phyloP scores from a whole-genome alignment of 2,329 filamentous ascomycete species.

The Acephala macrosclerotiorum region DNA sequence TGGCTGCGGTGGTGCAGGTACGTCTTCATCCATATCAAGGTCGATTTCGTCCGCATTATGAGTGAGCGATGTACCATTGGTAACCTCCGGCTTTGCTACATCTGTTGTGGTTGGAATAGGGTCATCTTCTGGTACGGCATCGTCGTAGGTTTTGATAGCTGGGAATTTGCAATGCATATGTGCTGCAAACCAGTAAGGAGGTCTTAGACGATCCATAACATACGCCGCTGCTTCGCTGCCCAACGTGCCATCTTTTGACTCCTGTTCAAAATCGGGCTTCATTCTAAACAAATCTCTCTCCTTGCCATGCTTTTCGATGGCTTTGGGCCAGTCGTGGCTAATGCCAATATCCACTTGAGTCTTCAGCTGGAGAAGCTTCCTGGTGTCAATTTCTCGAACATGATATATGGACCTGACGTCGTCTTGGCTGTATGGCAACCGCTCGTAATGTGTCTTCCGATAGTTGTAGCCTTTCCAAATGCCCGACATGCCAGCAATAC shows the following conservation, averaged over 20 bases:
- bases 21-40: slow-evolving; percentile 64
- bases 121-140: slow-evolving; percentile 31
- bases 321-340: slow-evolving; percentile 95
- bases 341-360: slow-evolving; percentile 90
- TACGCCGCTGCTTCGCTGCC: slow-evolving; percentile 82
- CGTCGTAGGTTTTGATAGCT: slow-evolving; percentile 67
- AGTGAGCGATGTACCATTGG: slow-evolving; percentile 15
- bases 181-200: slow-evolving; percentile 90
- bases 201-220: slow-evolving; percentile 82
- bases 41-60: slow-evolving; percentile 75
- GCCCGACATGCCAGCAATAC: slow-evolving; percentile 89
- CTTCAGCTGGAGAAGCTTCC: slow-evolving; percentile 84
- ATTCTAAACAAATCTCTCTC: slow-evolving; percentile 69
- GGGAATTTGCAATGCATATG: slow-evolving; percentile 91
- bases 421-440: slow-evolving; percentile 80
- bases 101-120: slow-evolving; percentile 8
- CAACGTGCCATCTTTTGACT: slow-evolving; percentile 77
- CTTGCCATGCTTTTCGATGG: slow-evolving; percentile 82
- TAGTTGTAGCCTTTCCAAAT: slow-evolving; percentile 97
- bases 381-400: slow-evolving; percentile 86
- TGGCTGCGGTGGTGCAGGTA: slow-evolving; percentile 13
- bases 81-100: background rate
- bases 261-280: slow-evolving; percentile 78
- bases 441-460: slow-evolving; percentile 81
- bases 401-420: slow-evolving; percentile 89